Conservation (phyloP, 768 basidiomycete genomes). For the Nidularia pulvinata region DNA sequence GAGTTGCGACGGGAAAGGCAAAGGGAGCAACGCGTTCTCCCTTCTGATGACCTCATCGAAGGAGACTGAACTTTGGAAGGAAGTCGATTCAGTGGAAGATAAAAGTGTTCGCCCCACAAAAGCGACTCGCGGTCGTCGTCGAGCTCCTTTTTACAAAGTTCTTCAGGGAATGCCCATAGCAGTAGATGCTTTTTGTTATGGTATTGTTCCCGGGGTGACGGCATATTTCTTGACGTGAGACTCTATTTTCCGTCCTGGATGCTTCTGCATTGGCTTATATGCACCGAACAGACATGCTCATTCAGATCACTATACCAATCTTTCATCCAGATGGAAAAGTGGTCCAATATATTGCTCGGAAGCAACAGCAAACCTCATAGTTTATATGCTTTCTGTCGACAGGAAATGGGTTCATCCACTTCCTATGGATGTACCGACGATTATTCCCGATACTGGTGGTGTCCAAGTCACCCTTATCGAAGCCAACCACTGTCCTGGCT, state of each 20-base stretch:
- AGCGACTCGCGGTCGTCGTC: constrained; percentile 53
- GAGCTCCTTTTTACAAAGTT: constrained; percentile 95
- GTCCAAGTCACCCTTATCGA: constrained; percentile 94
- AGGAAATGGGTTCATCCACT: constrained; percentile 87
- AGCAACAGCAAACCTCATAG: constrained; percentile 89
- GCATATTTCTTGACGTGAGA: constrained; percentile 90
- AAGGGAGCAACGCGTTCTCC: too few relatives aligned
- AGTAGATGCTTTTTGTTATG: constrained; percentile 97
- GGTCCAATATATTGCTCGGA: constrained; percentile 98
- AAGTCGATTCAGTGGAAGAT: constrained; percentile 59
- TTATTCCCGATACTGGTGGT: constrained; percentile 81
- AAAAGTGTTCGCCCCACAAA: constrained; percentile 43
- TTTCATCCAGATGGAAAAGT: constrained; percentile 84
- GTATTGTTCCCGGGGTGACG: constrained; percentile 83
- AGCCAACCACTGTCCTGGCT: constrained; percentile 98
- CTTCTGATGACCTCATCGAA: constrained; percentile 89
- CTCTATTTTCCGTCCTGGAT: constrained; percentile 1
- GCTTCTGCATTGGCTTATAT: constrained; percentile 7
- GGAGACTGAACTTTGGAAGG: constrained; percentile 85
- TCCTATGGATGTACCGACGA: constrained; percentile 74
- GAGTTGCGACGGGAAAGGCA: too few relatives aligned
- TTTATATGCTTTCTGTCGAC: constrained; percentile 90
- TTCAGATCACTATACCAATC: constrained; percentile 95
- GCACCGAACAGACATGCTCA: constrained; percentile 82
- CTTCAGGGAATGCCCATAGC: constrained; percentile 97